Base-by-base conservation (phyloP, 176 grass and related monocot genomes). In the Thinopyrum elongatum region DNA sequence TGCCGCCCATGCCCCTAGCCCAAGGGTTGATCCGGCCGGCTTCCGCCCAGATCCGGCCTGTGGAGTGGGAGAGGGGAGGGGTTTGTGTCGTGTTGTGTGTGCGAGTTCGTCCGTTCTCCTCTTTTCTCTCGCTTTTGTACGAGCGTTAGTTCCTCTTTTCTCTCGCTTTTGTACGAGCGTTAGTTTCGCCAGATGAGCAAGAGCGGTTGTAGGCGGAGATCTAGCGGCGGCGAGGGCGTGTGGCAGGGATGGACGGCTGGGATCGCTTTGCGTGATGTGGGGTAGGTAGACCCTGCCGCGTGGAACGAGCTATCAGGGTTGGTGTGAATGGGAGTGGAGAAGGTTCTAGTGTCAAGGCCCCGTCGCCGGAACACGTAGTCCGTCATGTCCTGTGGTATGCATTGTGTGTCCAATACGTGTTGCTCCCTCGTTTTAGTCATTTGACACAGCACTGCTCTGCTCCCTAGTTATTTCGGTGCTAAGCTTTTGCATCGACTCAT, bases 1-100 rank as follows among this genome's bases (percentile, higher is more conserved):
- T 82, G 30, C 88, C 85, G 34, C 82, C 82, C 92, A 93, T 93
- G 51, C 65, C 65, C 86, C 70, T 23, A 10, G 77, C 82, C 55
- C 82, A 79, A 78, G 76, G 8, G 68, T 70, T 75, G 77, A 76
- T 83, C 85, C 4, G 14, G 46, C 46, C 46, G 14, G 14, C 14
- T 49, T 49, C 46, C 35, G 49, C 81, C 42, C 60, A 42, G 78
- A 83, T 88, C 79, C 63, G 60, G 71, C 41, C 38, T 22, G 53
- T 26, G 76, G 34, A 27, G 76, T 15, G 76, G 28, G n/a, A 13
- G 4, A 1, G 17, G 69, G 31, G 67, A 12, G 65, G 82, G 71
- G 39, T 69, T 19, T 63, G 70, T 33, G 65, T 15, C 23, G 70
- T 62, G 77, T 21, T 59, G 55, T 60, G 57, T 23, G 22, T 9